Evolutionary conservation across 768 basidiomycete species (phyloP).

Genomic region (Xerocomus spinulosus): DNA sequence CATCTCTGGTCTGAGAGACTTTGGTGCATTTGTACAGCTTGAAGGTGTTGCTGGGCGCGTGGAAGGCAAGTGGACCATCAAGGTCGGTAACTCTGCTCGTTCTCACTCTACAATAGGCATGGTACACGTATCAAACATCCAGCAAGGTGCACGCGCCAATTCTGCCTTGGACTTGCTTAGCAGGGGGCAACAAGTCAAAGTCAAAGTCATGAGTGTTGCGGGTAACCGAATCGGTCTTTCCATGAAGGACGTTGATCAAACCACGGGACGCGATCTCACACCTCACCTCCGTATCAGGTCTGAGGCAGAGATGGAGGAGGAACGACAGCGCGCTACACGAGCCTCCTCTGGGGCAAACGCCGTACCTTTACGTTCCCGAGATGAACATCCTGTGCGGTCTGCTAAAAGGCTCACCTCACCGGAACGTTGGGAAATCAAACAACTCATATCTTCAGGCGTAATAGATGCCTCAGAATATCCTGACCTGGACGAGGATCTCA

Average conservation of each 20-base stretch:
- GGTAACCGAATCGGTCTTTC: constrained; percentile 80
- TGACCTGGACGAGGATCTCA: constrained; percentile 83
- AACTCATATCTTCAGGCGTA: constrained; percentile 93
- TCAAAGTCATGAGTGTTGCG: constrained; percentile 94
- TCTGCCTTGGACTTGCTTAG: constrained; percentile 83
- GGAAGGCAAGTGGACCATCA: constrained; percentile 64
- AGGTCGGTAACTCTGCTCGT: background rate
- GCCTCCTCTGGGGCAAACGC: constrained; percentile 83
- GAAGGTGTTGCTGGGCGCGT: constrained; percentile 82
- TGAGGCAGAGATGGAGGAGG: constrained; percentile 89
- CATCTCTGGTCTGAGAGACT: constrained; percentile 85
- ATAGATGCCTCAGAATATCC: constrained; percentile 92
- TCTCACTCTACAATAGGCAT: constrained; percentile 57
- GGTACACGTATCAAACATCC: constrained; percentile 94
- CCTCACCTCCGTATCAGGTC: constrained; percentile 94
- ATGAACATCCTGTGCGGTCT: constrained; percentile 53
- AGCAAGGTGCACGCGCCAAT: constrained; percentile 78
- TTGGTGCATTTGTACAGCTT: constrained; percentile 89
- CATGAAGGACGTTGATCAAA: constrained; percentile 98
- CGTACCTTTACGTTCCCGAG: constrained; percentile 64
- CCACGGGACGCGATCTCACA: constrained; percentile 82
- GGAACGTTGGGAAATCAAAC: constrained; percentile 99
- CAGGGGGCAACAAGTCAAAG: constrained; percentile 82
- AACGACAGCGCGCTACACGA: constrained; percentile 55
- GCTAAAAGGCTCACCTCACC: constrained; percentile 92